Base-by-base conservation (phyloP, 2,329 filamentous ascomycete genomes). In the Fusarium brevicatenulatum region DNA sequence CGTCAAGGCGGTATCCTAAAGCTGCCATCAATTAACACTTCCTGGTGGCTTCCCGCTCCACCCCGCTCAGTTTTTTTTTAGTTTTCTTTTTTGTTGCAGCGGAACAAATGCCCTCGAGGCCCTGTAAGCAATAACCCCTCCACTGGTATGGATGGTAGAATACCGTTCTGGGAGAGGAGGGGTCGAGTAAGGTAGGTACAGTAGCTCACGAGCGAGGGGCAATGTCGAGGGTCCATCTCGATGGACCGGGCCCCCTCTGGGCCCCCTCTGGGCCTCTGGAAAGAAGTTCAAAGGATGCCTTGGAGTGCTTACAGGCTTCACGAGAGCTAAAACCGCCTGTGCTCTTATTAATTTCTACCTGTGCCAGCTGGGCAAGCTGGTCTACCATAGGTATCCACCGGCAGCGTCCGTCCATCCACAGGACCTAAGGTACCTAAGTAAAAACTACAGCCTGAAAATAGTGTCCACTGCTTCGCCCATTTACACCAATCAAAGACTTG, bases 401-500 rank as follows among this genome's bases (percentile, higher is more conserved):
- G 71, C 70, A 69, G 71, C 67, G 74, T 73, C 76, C 76, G 65
- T 68, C 71, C 68, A 74, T 60, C 64, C 64, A 58, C 55, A 66
- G 44, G 23, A 37, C 65, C 50, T 54, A 54, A 54, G 36, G 44
- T 19, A 37, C 65, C 50, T 54, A 54, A 54, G 36, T 28, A 40
- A 30, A 39, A 54, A 40, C 36, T 61, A 66, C 47, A 62, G 71
- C 70, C 61, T 72, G 65, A 40, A 69, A 55, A 39, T 18, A 57
- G 66, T 75, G 76, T 68, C 78, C 76, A 79, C 78, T 73, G 74
- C 68, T 61, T 69, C 67, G 32, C 69, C 66, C 60, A 59, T 55
- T 64, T 55, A 76, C 72, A 71, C 77, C 81, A 83, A 83, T 83
- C 81, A 83, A 76, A 80, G 74, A 69, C 68, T 60, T 74, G 71